A percentile compares a stretch with the other conserved stretches of the same genome.
phyloP scores from a whole-genome alignment of 495 filamentous ascomycete species.

The Trichoderma gamsii region DNA sequence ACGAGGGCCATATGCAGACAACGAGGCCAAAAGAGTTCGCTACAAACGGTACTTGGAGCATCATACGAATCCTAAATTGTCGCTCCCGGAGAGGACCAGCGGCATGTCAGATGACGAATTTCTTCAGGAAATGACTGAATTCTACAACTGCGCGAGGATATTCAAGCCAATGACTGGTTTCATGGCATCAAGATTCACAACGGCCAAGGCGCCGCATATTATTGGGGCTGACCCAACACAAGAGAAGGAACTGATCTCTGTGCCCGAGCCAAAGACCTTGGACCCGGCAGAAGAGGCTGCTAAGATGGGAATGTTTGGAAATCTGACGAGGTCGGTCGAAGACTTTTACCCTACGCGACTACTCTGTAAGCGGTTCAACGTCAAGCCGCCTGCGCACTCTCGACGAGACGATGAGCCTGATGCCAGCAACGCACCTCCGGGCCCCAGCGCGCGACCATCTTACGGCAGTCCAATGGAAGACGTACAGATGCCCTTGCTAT shows the following conservation, averaged over 20 bases:
- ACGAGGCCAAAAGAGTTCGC: constrained; percentile 67
- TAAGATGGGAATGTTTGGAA: constrained; percentile 87
- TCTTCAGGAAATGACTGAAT: constrained; percentile 77
- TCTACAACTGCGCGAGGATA: constrained; percentile 79
- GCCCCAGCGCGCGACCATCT: constrained; percentile 14
- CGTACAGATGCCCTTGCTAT: constrained; percentile 13
- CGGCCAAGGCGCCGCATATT: constrained; percentile 47
- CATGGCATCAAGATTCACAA: constrained; percentile 91
- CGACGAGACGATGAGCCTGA: constrained; percentile 50
- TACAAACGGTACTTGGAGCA: constrained; percentile 78
- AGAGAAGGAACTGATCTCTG: constrained; percentile 44
- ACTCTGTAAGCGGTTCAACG: constrained; percentile 88
- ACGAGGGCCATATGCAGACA: constrained; percentile 82
- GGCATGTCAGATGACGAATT: constrained; percentile 62
- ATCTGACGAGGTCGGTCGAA: constrained; percentile 66
- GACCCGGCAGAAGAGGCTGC: constrained; percentile 85
- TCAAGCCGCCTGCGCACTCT: constrained; percentile 69
- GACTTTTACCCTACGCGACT: constrained; percentile 77
- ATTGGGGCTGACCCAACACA: constrained; percentile 10
- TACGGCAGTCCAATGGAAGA: neutral
- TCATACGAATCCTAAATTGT: constrained; percentile 57
- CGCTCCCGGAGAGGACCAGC: constrained; percentile 48
- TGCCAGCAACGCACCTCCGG: constrained; percentile 18
- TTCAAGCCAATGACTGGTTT: constrained; percentile 87
- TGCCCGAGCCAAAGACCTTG: constrained; percentile 55